phyloP scores from a whole-genome alignment of 2,329 filamentous ascomycete genomes.

The Tolypocladium album region DNA sequence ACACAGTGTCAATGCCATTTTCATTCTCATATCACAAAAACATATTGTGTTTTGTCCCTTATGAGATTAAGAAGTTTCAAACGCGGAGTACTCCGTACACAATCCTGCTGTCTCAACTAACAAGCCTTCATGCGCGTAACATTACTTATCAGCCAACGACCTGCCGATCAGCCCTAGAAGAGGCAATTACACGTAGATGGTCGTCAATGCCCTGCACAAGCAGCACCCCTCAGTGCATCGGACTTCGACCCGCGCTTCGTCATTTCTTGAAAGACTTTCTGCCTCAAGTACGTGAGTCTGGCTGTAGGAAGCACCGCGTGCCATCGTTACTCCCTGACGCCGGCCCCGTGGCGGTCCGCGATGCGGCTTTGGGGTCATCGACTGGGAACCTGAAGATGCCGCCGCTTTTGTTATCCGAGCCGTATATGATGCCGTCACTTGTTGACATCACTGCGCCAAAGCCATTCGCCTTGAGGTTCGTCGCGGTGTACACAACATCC shows the following conservation, averaged over 20 bases:
- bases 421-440: neutral
- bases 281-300: neutral
- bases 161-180: neutral
- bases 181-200: neutral
- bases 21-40: neutral
- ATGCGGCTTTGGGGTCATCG: neutral
- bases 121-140: no score
- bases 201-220: neutral
- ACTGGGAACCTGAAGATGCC: neutral
- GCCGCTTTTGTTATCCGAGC: neutral
- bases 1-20: neutral
- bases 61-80: no score
- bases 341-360: neutral
- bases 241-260: no score
- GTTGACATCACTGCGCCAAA: neutral
- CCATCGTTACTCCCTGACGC: neutral
- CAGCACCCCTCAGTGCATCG: no score
- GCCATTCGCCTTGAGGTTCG: neutral
- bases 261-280: no score
- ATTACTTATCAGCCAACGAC: no score
- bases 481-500: neutral
- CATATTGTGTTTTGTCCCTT: neutral
- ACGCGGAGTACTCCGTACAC: no score
- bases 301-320: neutral
- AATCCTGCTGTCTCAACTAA: no score